phyloP scores from a whole-genome alignment of 176 grass and related monocot species.

The Poa pratensis region DNA sequence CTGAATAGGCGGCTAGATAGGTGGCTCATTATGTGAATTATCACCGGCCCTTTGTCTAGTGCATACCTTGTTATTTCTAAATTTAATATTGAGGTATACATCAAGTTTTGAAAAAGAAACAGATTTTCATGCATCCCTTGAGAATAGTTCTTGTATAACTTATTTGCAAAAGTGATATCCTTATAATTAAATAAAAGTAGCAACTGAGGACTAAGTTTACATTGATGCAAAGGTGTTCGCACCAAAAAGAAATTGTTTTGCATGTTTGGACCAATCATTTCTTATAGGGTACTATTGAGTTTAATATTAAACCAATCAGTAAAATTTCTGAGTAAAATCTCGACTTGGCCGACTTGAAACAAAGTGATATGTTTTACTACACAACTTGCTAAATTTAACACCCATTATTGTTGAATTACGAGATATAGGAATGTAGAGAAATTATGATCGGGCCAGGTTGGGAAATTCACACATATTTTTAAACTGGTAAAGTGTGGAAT shows the following conservation, averaged over 20 bases:
- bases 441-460: not conserved
- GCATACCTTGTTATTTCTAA: not conserved
- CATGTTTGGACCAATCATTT: not conserved
- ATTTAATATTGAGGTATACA: not conserved
- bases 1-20: not conserved
- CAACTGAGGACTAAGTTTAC: not conserved
- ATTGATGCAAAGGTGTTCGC: not conserved
- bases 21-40: not conserved
- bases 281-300: not conserved
- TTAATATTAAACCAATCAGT: not conserved
- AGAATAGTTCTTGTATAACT: not conserved
- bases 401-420: not conserved
- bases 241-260: not conserved
- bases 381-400: not conserved
- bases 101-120: not conserved
- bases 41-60: not conserved
- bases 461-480: not conserved
- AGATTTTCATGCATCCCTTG: not conserved
- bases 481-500: not conserved
- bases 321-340: not conserved
- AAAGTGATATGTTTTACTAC: not conserved
- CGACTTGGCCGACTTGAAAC: not conserved
- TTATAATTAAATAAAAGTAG: not conserved
- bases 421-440: not conserved
- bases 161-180: not conserved